Base-by-base conservation (phyloP, 805 yeast species). In the Starmerella powellii region DNA sequence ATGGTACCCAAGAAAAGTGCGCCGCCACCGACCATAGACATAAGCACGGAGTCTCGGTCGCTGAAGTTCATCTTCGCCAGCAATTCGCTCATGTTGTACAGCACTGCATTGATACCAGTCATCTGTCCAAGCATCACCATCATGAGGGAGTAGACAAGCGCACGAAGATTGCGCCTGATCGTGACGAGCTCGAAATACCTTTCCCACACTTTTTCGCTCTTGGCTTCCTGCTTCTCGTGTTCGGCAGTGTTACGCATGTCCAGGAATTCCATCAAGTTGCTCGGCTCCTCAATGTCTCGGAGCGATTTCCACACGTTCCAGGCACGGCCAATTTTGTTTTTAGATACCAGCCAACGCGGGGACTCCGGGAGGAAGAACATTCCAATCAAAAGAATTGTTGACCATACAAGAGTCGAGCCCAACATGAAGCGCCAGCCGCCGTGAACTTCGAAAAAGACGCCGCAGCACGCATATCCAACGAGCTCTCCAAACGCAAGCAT, bases 1-100 rank as follows among this genome's bases (percentile, higher is more conserved):
- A 77, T 75, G 8, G 81, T 72, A 54, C 82, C 83, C 10, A 77
- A 35, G 49, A 76, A 57, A 34, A 76, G 60, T 1, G 80, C 64
- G 29, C 78, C 81, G 53, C 82, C 82, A 40, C 80, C 80, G 18
- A 76, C 82, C 55, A 75, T 66, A 8, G 81, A 75, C 81, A 76
- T 75, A 53, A 74, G 72, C 8, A 76, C 79, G 19, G 78, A 62
- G 39, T 68, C 58, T 53, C 71, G 71, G 17, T 60, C 59, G 44
- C 57, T 47, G 59, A 77, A 76, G 6, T 80, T 80, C 53, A 76
- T 73, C 27, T 64, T 61, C 2, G 52, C 56, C 74, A 76, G 70
- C 54, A 76, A 61, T 3, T 71, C 71, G 36, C 79, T 69, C 73
- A 76, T 68, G 59, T 76, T 73, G 63, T 76, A 76, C 72, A 76